Conservation (phyloP, 768 basidiomycete genomes). For the Kwoniella shandongensis region DNA sequence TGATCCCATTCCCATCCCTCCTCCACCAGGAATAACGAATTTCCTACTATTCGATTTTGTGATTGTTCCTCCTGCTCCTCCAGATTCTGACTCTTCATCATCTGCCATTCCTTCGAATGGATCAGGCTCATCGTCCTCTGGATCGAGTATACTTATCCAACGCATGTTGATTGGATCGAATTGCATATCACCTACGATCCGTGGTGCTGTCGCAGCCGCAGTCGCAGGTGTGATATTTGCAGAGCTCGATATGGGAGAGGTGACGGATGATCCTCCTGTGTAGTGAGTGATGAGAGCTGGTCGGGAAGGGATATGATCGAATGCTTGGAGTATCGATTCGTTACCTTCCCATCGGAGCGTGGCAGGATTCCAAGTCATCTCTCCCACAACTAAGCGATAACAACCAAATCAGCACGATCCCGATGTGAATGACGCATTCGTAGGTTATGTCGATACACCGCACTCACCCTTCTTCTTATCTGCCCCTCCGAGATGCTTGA, state of each 20-base stretch:
- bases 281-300: constrained; percentile 95
- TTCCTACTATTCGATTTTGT: constrained; percentile 58
- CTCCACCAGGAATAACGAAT: constrained; percentile 14
- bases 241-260: too few species aligned
- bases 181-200: constrained; percentile 95
- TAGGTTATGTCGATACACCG: neutral
- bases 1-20: neutral
- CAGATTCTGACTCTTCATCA: constrained; percentile 76
- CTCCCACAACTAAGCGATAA: constrained; percentile 69
- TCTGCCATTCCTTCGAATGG: constrained; percentile 92
- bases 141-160: constrained; percentile 77
- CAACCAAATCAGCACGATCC: neutral
- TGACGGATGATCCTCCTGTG: constrained; percentile 75
- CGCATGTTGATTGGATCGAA: constrained; percentile 94
- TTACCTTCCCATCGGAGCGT: constrained; percentile 96
- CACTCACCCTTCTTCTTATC: constrained; percentile 51
- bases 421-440: neutral
- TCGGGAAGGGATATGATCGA: constrained; percentile 76
- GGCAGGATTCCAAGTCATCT: constrained; percentile 95
- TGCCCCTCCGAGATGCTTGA: constrained; percentile 47
- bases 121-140: constrained; percentile 90
- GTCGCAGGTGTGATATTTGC: neutral
- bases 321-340: constrained; percentile 84
- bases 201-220: constrained; percentile 32
- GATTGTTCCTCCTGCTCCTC: constrained; percentile 72